Percentiles rank a stretch among this genome's conserved stretches.
Conservation (phyloP, 345 rosid species). For the Gossypium arboreum region DNA sequence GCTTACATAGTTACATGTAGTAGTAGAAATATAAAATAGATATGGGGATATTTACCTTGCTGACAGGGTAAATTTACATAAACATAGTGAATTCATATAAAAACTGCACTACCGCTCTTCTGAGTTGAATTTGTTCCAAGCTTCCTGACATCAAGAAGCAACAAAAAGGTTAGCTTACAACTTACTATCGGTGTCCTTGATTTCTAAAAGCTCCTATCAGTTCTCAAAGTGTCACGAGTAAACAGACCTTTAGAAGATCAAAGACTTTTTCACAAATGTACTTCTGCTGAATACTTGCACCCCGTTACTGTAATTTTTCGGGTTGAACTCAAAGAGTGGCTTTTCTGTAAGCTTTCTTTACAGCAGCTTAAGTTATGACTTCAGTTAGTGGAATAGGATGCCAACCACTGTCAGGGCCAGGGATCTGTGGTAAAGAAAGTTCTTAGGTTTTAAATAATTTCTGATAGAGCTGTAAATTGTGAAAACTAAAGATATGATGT, state of each 20-base stretch:
- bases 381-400: conserved; percentile 91
- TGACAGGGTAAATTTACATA: background rate
- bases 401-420: conserved; percentile 89
- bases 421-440: conserved; percentile 54
- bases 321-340: conserved; percentile 99
- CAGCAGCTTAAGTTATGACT: conserved; percentile 90
- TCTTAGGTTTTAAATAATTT: background rate
- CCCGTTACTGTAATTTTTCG: conserved; percentile 90
- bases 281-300: conserved; percentile 91
- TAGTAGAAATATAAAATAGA: background rate
- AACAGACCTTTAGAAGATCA: conserved; percentile 83
- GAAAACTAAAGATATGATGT: background rate
- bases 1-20: background rate
- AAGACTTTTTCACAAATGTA: conserved; percentile 91
- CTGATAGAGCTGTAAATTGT: no score
- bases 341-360: conserved; percentile 93
- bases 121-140: no score
- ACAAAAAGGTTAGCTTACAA: background rate
- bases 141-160: conserved; percentile 44
- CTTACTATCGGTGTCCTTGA: background rate
- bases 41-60: background rate
- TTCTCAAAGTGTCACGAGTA: background rate
- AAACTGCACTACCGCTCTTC: no score
- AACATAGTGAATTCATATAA: no score
- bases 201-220: background rate